A percentile compares a stretch with the other conserved stretches of the same genome.
These are phyloP conservation scores for Neurospora sublineolata DNA, from an alignment of 495 filamentous ascomycete genomes.

Conservation along the genomic window DNA sequence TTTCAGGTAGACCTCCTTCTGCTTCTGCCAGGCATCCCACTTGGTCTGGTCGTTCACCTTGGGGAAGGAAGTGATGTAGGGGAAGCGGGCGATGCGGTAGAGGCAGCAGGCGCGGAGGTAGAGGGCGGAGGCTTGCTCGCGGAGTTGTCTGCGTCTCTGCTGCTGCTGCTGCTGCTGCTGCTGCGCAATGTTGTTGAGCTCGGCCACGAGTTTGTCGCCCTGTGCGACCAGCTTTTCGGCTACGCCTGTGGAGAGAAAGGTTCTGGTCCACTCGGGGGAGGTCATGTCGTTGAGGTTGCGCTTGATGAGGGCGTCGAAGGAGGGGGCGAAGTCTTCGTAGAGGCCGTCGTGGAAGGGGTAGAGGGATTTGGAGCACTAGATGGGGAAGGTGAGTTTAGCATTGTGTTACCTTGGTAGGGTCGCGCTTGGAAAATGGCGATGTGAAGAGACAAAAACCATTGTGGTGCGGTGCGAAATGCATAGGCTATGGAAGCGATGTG, in stretches of 20 bases:
- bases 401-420: not conserved
- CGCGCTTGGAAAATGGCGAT: not conserved
- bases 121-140: constrained; percentile 43
- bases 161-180: not conserved
- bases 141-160: not conserved
- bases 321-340: constrained; percentile 60
- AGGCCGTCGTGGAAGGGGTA: constrained; percentile 73
- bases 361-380: constrained; percentile 48
- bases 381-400: not conserved
- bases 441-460: not conserved
- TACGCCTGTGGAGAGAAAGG: constrained; percentile 41
- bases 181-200: constrained; percentile 19
- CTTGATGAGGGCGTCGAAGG: constrained; percentile 52
- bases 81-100: constrained; percentile 65
- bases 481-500: too few relatives aligned
- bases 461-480: not conserved
- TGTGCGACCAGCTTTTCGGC: constrained; percentile 40
- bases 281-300: constrained; percentile 54
- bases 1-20: constrained; percentile 54
- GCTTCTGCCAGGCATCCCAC: constrained; percentile 51
- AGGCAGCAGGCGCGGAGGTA: constrained; percentile 62
- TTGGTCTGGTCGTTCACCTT: constrained; percentile 34
- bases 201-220: constrained; percentile 35
- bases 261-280: constrained; percentile 49
- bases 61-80: constrained; percentile 45